phyloP scores from a whole-genome alignment of 169 alveolate genomes.

The Cryptosporidium sp. region DNA sequence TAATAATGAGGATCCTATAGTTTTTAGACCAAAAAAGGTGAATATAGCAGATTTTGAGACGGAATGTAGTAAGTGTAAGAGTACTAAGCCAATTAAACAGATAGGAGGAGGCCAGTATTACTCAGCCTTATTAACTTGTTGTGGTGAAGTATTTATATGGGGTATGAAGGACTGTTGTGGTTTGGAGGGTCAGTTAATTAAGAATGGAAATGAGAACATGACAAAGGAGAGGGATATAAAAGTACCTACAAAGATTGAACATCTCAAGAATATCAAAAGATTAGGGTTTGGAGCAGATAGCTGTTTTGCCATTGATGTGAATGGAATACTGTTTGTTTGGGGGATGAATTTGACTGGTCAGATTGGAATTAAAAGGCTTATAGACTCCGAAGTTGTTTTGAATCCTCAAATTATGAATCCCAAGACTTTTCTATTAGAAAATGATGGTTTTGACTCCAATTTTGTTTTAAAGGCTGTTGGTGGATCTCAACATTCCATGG shows the following conservation, averaged over 20 bases:
- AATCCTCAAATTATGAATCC: constrained; percentile 57
- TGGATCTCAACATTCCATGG: constrained; percentile 72
- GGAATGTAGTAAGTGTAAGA: constrained; percentile 44
- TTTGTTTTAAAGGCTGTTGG: constrained; percentile 34
- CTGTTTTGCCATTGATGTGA: constrained; percentile 42
- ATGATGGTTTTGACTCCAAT: not conserved
- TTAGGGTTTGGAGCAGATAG: constrained; percentile 68
- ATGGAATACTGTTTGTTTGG: constrained; percentile 48
- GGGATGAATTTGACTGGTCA: constrained; percentile 72
- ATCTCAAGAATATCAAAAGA: not conserved
- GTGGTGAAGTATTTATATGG: constrained; percentile 85
- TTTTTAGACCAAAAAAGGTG: constrained; percentile 33
- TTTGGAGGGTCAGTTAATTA: constrained; percentile 39
- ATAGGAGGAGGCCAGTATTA: constrained; percentile 88
- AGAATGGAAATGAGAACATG: not conserved
- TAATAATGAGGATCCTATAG: constrained; percentile 10
- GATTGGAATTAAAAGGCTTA: constrained; percentile 14
- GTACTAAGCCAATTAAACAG: constrained; percentile 77
- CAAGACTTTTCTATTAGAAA: not conserved
- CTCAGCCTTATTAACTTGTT: constrained; percentile 82
- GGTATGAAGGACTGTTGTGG: constrained; percentile 83
- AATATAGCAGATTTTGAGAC: constrained; percentile 12
- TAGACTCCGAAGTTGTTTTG: constrained; percentile 14
- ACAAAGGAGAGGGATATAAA: constrained; percentile 29
- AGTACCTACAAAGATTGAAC: constrained; percentile 43